Percentiles rank a stretch among this genome's conserved stretches.
Evolutionary conservation across 2,329 filamentous ascomycete species (phyloP).

Genomic region (Paramyrothecium roridum): DNA sequence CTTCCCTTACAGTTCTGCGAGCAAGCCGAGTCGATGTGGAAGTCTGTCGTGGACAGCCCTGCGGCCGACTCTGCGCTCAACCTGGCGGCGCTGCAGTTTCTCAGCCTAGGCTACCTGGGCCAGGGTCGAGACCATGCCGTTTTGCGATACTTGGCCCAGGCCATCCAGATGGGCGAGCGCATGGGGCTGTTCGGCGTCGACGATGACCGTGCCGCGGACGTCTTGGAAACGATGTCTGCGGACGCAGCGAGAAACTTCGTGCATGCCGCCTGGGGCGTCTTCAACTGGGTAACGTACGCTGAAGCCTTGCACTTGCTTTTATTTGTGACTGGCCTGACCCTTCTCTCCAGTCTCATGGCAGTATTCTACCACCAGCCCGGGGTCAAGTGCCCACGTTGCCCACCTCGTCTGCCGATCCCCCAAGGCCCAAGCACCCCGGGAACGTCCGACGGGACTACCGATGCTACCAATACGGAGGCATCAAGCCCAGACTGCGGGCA

Average conservation of each 20-base stretch:
- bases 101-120: slow-evolving; percentile 29
- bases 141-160: slow-evolving; percentile 21
- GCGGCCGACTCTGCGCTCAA: slow-evolving; percentile 20
- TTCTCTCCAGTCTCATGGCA: slow-evolving; percentile 9
- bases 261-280: slow-evolving; percentile 27
- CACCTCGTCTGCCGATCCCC: slow-evolving; percentile 9
- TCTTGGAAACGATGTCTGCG: slow-evolving; percentile 7
- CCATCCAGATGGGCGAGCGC: slow-evolving; percentile 19
- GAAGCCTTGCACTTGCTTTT: not conserved
- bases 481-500: not conserved
- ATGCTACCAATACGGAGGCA: not conserved
- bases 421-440: not conserved
- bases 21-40: not conserved
- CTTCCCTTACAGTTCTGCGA: not conserved
- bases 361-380: slow-evolving; percentile 29
- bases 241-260: slow-evolving; percentile 8
- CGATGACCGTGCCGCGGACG: not conserved
- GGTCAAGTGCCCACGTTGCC: slow-evolving; percentile 10
- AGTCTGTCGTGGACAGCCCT: slow-evolving; percentile 24
- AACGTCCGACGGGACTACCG: not conserved
- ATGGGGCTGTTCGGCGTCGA: slow-evolving; percentile 18
- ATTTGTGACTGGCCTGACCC: not conserved
- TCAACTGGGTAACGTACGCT: slow-evolving; percentile 20
- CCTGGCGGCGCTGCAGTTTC: slow-evolving; percentile 26
- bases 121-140: slow-evolving; percentile 31